A percentile compares a stretch with the other conserved stretches of the same genome.
Evolutionary conservation across 2,329 filamentous ascomycete genomes (phyloP).

Genomic region (Apiospora arundinis): DNA sequence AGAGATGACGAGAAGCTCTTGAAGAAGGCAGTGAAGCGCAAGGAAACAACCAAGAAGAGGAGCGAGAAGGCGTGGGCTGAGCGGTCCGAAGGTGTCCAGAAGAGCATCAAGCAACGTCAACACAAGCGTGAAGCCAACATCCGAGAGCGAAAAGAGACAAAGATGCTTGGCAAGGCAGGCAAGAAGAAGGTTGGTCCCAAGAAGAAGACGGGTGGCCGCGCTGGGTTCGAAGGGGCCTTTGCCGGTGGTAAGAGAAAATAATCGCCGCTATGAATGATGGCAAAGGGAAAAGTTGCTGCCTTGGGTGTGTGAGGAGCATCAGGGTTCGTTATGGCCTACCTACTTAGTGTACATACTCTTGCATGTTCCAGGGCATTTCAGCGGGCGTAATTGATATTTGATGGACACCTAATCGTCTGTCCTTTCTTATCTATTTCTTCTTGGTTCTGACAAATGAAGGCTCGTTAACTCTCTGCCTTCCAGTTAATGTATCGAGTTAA

Average conservation of each 20-base stretch:
- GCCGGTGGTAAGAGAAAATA: conserved; percentile 48
- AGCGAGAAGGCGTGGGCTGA: conserved; percentile 88
- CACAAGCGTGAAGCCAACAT: conserved; percentile 84
- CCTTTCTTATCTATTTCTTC: background rate
- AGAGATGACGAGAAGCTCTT: conserved; percentile 84
- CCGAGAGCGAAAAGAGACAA: conserved; percentile 75
- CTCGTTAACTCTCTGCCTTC: background rate
- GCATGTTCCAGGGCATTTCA: conserved; percentile 19
- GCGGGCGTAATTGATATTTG: conserved; percentile 16
- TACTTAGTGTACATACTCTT: conserved; percentile 18
- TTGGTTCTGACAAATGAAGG: background rate
- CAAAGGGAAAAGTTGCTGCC: conserved; percentile 9
- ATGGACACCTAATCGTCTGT: conserved; percentile 1
- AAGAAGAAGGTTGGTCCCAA: conserved; percentile 60
- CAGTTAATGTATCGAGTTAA: background rate
- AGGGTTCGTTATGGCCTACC: background rate
- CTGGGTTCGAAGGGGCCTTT: conserved; percentile 74
- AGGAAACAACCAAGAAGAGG: conserved; percentile 89
- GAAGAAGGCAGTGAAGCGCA: conserved; percentile 94
- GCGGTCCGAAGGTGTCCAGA: conserved; percentile 73
- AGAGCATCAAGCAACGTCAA: conserved; percentile 79
- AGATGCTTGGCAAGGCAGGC: conserved; percentile 62
- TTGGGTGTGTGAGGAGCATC: conserved; percentile 17
- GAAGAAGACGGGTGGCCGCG: conserved; percentile 52
- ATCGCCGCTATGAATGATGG: conserved; percentile 1